Percentiles rank a stretch among this genome's conserved stretches.
Conservation (phyloP, 305 asterid genomes). For the Plantago lanceolata region DNA sequence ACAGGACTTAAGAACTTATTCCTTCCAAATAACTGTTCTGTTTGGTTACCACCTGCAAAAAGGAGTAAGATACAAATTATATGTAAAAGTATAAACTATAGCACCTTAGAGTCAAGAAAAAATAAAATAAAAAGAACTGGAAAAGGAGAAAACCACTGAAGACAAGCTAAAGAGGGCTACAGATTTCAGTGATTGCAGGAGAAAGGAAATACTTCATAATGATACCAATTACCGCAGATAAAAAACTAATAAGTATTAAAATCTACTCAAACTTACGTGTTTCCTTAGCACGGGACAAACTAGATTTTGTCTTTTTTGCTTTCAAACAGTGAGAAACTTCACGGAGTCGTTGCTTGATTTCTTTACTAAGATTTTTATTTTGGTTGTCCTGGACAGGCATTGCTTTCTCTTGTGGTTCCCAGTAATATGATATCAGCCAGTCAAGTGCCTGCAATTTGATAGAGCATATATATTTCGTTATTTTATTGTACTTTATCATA, state of each 20-base stretch:
- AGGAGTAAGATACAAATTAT: constrained; percentile 4
- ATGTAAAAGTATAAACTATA: neutral
- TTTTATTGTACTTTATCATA: neutral
- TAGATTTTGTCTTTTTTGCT: constrained; percentile 37
- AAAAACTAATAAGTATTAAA: constrained; percentile 7
- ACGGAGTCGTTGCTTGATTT: constrained; percentile 52
- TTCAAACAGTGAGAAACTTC: constrained; percentile 56
- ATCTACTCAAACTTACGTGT: constrained; percentile 39
- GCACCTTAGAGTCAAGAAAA: neutral
- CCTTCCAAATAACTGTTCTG: constrained; percentile 41
- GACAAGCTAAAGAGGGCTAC: neutral
- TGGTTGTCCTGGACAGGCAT: constrained; percentile 44
- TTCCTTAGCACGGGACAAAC: constrained; percentile 36
- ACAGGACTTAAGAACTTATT: constrained; percentile 41
- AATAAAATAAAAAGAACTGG: neutral
- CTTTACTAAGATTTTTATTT: constrained; percentile 41
- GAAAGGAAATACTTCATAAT: constrained; percentile 2
- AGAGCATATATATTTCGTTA: constrained; percentile 20
- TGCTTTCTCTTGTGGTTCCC: constrained; percentile 82
- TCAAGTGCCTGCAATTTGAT: constrained; percentile 65
- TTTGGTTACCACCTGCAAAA: constrained; percentile 39
- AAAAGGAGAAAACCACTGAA: neutral
- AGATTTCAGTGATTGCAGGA: neutral
- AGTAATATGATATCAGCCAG: constrained; percentile 82
- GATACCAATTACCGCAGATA: neutral